Base-by-base conservation (phyloP, 2,329 filamentous ascomycete species). In the Dactylellina haptotyla region DNA sequence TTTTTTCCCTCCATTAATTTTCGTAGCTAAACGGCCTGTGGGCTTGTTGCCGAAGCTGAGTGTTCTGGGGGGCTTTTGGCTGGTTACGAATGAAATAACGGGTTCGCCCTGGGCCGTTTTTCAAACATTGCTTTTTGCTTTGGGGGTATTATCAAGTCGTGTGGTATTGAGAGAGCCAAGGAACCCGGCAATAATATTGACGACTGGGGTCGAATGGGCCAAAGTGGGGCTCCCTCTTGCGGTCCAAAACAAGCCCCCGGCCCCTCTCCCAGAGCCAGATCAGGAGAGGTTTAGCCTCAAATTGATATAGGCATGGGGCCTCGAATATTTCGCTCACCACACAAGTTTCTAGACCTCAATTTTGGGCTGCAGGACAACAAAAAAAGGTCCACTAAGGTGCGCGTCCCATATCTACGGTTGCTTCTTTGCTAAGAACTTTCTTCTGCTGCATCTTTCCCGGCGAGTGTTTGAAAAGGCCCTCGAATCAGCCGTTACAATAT, bases 201-300 rank as follows among this genome's bases (percentile, higher is more conserved):
- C 16, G 32, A 14, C 54, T 25, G 23, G 61, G 69, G 37, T 62
- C 14, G 56, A 48, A 32, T 61, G 46, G 61, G 54, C 28, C 18
- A 46, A n/a, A 25, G 56, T 62, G 56, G 64, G 69, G 59, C 67
- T 16, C 12, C 18, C 64, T 51, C 66, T 61, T 26, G 20, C 30
- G 48, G 39, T 57, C 51, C 69, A 59, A 73, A 73, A 54, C 66
- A 45, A 51, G 50, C 54, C 59, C 59, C 66, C 66, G 51, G 48
- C 51, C 43, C 28, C 34, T 39, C 32, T 34, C 48, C 66, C 58
- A 64, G 66, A 63, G 53, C 51, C 51, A 50, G 58, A 48, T 66
- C 69, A 73, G 69, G 69, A 73, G 69, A 73, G 57, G 48, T 66
- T 72, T 73, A 73, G 69, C 61, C 61, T 65, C 51, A 53, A 39